Percentiles rank a stretch among this genome's conserved stretches.
Evolutionary conservation across 768 basidiomycete genomes (phyloP).

Genomic region (Termitomyces sp.): DNA sequence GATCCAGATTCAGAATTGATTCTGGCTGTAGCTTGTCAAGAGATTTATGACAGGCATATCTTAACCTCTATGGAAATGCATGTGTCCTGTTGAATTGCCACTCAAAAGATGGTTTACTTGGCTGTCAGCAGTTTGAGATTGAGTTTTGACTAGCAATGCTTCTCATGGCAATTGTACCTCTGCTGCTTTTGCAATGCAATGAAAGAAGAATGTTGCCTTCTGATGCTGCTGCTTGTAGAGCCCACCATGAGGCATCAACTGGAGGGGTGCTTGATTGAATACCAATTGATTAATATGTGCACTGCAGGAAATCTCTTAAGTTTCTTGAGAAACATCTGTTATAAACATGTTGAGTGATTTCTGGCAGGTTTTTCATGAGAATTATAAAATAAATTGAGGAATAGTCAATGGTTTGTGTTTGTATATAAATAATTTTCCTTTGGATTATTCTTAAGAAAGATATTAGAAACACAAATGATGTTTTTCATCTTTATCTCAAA

Average conservation of each 20-base stretch:
- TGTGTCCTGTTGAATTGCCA: slow-evolving; percentile 25
- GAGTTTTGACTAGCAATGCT: not conserved
- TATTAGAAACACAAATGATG: no score
- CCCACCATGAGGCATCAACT: slow-evolving; percentile 28
- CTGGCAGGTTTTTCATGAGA: no score
- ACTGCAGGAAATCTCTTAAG: no score
- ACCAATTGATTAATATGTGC: no score
- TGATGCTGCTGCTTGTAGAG: slow-evolving; percentile 23
- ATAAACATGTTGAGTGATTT: no score
- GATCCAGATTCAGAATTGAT: slow-evolving; percentile 11
- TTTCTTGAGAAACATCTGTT: no score
- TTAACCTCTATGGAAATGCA: slow-evolving; percentile 22
- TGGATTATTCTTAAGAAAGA: no score
- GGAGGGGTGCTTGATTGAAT: slow-evolving; percentile 7
- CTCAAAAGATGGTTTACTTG: slow-evolving; percentile 12
- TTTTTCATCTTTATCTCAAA: no score
- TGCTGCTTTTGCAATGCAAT: slow-evolving; percentile 21
- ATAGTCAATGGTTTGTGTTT: no score
- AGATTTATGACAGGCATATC: slow-evolving; percentile 20
- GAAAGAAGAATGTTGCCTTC: slow-evolving; percentile 26
- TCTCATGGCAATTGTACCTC: slow-evolving; percentile 12
- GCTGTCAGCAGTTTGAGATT: not conserved
- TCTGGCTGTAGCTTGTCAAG: not conserved
- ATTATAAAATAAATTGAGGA: no score
- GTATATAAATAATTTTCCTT: no score